Percentiles rank a stretch among this genome's conserved stretches.
Evolutionary conservation across 106 monocot species (phyloP).

Genomic region (Dendrobium huoshanense): DNA sequence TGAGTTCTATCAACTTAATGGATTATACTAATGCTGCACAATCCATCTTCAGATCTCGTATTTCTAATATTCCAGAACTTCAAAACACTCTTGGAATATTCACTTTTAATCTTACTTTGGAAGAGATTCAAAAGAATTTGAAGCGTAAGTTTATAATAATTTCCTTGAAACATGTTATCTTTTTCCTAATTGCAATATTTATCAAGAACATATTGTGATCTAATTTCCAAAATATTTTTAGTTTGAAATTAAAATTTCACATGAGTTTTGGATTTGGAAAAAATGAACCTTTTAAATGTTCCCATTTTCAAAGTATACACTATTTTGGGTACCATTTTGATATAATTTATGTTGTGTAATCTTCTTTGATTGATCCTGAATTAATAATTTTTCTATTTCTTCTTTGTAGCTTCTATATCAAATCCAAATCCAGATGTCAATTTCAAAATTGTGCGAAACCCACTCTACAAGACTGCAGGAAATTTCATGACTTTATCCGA

Average conservation of each 20-base stretch:
- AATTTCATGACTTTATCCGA: slow-evolving; percentile 53
- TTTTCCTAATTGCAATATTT: background rate
- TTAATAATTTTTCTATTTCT: background rate
- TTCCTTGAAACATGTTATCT: background rate
- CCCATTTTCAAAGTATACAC: background rate
- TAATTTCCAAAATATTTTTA: background rate
- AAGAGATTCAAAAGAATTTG: slow-evolving; percentile 53
- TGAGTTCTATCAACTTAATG: slow-evolving; percentile 64
- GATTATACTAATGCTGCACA: slow-evolving; percentile 36
- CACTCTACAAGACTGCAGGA: slow-evolving; percentile 41
- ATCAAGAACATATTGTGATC: background rate
- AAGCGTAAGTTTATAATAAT: slow-evolving; percentile 46
- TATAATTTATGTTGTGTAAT: background rate
- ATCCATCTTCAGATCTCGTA: slow-evolving; percentile 34
- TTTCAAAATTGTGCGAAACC: slow-evolving; percentile 42
- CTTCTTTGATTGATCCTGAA: background rate
- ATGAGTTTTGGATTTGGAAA: background rate
- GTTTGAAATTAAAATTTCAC: background rate
- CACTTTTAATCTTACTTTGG: slow-evolving; percentile 84
- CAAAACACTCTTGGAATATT: slow-evolving; percentile 58
- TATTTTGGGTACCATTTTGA: background rate
- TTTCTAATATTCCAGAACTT: slow-evolving; percentile 51
- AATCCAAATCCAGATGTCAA: slow-evolving; percentile 19
- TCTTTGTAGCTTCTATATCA: slow-evolving; percentile 43
- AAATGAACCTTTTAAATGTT: background rate